Conservation (phyloP, 495 filamentous ascomycete species). For the Trichoderma parareesei region DNA sequence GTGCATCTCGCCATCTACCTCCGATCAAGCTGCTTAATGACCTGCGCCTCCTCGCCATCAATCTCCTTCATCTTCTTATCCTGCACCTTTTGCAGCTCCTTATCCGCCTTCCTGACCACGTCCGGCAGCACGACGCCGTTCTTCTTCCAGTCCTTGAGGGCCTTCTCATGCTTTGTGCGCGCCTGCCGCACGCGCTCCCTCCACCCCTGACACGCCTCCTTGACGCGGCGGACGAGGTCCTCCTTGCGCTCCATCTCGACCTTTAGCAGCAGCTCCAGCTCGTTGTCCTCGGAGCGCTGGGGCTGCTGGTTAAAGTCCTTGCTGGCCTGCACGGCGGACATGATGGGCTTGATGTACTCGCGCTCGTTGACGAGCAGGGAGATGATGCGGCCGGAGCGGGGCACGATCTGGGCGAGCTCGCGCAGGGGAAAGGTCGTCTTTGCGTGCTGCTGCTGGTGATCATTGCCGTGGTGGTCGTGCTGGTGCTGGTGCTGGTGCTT, state of each 20-base stretch:
- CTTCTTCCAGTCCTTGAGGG: conserved; percentile 57
- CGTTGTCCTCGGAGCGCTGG: conserved; percentile 57
- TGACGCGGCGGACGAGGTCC: conserved; percentile 49
- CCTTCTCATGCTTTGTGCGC: conserved; percentile 49
- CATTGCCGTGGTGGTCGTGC: too few species aligned
- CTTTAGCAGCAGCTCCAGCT: conserved; percentile 61
- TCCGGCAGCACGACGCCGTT: conserved; percentile 53
- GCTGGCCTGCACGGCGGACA: conserved; percentile 59
- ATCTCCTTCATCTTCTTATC: conserved; percentile 61
- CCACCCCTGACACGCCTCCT: conserved; percentile 50
- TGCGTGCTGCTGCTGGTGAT: too few species aligned
- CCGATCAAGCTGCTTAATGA: background rate
- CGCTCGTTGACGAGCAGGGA: conserved; percentile 49
- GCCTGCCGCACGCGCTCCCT: conserved; percentile 48
- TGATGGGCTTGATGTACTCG: conserved; percentile 62
- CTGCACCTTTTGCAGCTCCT: conserved; percentile 66
- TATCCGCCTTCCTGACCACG: conserved; percentile 56
- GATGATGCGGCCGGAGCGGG: conserved; percentile 55
- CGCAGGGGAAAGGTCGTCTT: conserved; percentile 42
- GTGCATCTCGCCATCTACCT: background rate
- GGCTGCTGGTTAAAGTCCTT: conserved; percentile 62
- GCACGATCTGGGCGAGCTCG: conserved; percentile 70
- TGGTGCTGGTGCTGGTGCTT: too few species aligned
- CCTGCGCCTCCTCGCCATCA: conserved; percentile 46
- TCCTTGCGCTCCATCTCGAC: conserved; percentile 57